phyloP scores from a whole-genome alignment of 495 filamentous ascomycete species.

The Cercophora sp. region DNA sequence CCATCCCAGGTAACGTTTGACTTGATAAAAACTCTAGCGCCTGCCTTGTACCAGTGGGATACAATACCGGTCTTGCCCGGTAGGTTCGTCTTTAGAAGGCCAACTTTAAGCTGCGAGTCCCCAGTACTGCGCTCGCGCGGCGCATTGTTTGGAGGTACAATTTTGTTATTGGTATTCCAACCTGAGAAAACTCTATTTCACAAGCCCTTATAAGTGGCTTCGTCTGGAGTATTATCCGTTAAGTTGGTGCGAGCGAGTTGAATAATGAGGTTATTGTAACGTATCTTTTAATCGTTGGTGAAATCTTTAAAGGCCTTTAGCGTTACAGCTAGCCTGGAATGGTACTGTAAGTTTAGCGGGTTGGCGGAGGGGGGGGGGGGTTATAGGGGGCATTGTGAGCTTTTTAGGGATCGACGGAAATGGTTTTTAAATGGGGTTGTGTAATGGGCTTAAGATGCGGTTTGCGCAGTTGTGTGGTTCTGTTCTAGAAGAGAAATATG shows the following conservation, averaged over 20 bases:
- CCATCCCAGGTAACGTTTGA: slow-evolving; percentile 4
- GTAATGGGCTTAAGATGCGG: too few relatives aligned
- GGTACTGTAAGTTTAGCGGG: slow-evolving; percentile 3
- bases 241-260: neutral
- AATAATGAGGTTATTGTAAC: neutral
- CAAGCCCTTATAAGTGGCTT: neutral
- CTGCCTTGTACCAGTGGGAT: neutral
- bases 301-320: neutral
- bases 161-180: neutral
- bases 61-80: slow-evolving; percentile 5
- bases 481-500: neutral
- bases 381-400: neutral
- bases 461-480: neutral
- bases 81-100: neutral
- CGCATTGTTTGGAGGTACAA: neutral
- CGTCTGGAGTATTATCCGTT: neutral
- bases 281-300: neutral
- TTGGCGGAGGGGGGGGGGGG: too few relatives aligned
- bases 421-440: neutral
- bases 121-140: neutral
- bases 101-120: neutral
- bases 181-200: neutral
- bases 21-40: slow-evolving; percentile 3
- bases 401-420: neutral
- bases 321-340: neutral